Evolutionary conservation across 495 filamentous ascomycete species (phyloP).

Genomic region (Endocarpon pusillum): DNA sequence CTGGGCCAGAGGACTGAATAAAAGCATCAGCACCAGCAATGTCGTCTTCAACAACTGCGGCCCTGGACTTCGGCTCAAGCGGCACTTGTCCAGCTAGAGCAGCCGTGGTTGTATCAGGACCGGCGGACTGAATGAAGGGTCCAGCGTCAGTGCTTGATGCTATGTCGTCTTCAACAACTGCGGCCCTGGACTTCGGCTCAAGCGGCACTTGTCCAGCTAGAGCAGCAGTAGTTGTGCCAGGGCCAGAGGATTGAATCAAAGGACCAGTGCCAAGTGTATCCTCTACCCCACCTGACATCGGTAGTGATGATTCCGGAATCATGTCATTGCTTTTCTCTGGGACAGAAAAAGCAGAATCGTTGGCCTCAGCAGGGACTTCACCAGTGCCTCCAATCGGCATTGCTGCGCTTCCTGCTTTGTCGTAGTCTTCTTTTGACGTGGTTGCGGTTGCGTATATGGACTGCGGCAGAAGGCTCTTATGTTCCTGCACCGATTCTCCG

Average conservation of each 20-base stretch:
- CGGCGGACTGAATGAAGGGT: slow-evolving; percentile 50
- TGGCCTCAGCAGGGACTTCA: too few relatives aligned
- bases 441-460: slow-evolving; percentile 2
- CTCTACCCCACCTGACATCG: slow-evolving; percentile 32
- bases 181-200: slow-evolving; percentile 23
- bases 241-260: slow-evolving; percentile 49
- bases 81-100: slow-evolving; percentile 55
- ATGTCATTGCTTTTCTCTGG: slow-evolving; percentile 44
- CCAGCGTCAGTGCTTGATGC: slow-evolving; percentile 33
- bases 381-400: too few relatives aligned
- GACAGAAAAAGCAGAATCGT: slow-evolving; percentile 29
- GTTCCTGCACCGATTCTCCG: slow-evolving; percentile 64
- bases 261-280: slow-evolving; percentile 28
- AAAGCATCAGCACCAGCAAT: slow-evolving; percentile 33
- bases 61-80: slow-evolving; percentile 28
- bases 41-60: slow-evolving; percentile 1
- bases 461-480: too few relatives aligned
- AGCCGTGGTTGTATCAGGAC: slow-evolving; percentile 56
- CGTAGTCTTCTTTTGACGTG: background rate
- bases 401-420: slow-evolving; percentile 1
- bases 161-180: slow-evolving; percentile 11
- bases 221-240: slow-evolving; percentile 52
- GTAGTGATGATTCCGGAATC: slow-evolving; percentile 78
- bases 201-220: slow-evolving; percentile 56
- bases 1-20: slow-evolving; percentile 53